phyloP scores from a whole-genome alignment of 1,284 basidiomycete genomes.

The Ustilago cynodontis region DNA sequence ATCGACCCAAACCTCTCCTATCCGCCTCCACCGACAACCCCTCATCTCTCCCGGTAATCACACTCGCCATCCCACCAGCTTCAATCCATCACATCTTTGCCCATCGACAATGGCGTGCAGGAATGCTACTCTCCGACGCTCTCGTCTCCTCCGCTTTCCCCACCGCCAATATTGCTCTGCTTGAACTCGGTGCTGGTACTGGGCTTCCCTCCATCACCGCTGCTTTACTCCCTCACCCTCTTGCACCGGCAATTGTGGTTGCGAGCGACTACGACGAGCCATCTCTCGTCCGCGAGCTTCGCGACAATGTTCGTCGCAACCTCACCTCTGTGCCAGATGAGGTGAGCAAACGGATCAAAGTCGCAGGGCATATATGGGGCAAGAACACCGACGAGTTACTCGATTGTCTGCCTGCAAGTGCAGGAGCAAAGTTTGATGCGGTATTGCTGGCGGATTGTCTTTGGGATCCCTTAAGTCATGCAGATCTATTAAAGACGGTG shows the following conservation, averaged over 20 bases:
- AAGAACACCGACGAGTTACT: conserved; percentile 57
- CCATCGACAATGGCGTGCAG: conserved; percentile 68
- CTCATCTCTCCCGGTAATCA: conserved; percentile 23
- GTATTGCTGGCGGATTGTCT: conserved; percentile 68
- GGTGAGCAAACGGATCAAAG: conserved; percentile 25
- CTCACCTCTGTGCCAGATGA: neutral
- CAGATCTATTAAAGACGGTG: conserved; percentile 59
- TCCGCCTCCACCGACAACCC: neutral
- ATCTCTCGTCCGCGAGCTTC: conserved; percentile 59
- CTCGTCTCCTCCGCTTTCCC: conserved; percentile 51
- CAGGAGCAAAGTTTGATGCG: conserved; percentile 36
- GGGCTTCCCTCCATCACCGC: conserved; percentile 62
- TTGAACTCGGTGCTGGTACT: conserved; percentile 66
- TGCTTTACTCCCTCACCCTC: conserved; percentile 18
- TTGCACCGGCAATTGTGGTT: conserved; percentile 39
- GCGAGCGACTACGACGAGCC: conserved; percentile 66
- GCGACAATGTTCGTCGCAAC: conserved; percentile 48
- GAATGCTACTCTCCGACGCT: conserved; percentile 66
- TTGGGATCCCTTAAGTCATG: conserved; percentile 67
- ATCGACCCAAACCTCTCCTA: conserved; percentile 39
- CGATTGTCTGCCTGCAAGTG: conserved; percentile 51
- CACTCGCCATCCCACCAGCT: conserved; percentile 62
- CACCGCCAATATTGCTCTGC: conserved; percentile 30
- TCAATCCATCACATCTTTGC: conserved; percentile 66
- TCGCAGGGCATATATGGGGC: conserved; percentile 65